phyloP scores from a whole-genome alignment of 2,329 filamentous ascomycete species.

The Aspergillus fumigatus region DNA sequence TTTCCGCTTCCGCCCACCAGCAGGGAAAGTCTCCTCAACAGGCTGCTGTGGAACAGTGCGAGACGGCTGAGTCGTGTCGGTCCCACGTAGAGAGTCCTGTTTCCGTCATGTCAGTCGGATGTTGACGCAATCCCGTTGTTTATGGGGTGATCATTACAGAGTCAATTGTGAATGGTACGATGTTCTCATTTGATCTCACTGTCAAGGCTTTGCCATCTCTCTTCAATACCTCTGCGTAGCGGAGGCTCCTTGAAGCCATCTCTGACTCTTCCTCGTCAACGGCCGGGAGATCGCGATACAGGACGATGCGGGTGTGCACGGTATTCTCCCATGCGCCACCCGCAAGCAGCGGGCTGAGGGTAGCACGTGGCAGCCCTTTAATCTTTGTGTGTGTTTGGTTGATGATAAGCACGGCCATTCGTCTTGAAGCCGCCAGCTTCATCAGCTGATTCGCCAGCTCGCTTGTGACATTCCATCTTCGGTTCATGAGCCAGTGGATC shows the following conservation, averaged over 20 bases:
- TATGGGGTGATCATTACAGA: constrained; percentile 23
- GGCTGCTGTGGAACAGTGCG: constrained; percentile 4
- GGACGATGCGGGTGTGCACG: constrained; percentile 65
- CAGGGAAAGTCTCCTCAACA: constrained; percentile 6
- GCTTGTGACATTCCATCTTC: constrained; percentile 58
- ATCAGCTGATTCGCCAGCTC: constrained; percentile 58
- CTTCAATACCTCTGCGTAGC: constrained; percentile 63
- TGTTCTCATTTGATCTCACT: constrained; percentile 24
- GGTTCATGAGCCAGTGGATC: constrained; percentile 31
- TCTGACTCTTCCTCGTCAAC: constrained; percentile 33
- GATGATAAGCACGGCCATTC: constrained; percentile 69
- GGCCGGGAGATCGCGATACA: constrained; percentile 71
- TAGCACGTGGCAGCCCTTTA: constrained; percentile 60
- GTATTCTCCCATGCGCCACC: constrained; percentile 76
- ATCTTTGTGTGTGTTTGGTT: constrained; percentile 82
- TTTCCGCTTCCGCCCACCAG: constrained; percentile 37
- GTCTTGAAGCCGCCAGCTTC: constrained; percentile 68
- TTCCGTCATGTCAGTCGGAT: not conserved
- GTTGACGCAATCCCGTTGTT: not conserved
- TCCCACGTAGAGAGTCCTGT: constrained; percentile 13
- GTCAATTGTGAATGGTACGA: constrained; percentile 39
- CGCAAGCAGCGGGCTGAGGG: constrained; percentile 70
- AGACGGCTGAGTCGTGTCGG: constrained; percentile 6
- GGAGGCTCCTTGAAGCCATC: constrained; percentile 43
- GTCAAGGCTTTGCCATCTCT: constrained; percentile 49